Base-by-base conservation (phyloP, 2,329 filamentous ascomycete species). In the Dothiorella sarmentorum region DNA sequence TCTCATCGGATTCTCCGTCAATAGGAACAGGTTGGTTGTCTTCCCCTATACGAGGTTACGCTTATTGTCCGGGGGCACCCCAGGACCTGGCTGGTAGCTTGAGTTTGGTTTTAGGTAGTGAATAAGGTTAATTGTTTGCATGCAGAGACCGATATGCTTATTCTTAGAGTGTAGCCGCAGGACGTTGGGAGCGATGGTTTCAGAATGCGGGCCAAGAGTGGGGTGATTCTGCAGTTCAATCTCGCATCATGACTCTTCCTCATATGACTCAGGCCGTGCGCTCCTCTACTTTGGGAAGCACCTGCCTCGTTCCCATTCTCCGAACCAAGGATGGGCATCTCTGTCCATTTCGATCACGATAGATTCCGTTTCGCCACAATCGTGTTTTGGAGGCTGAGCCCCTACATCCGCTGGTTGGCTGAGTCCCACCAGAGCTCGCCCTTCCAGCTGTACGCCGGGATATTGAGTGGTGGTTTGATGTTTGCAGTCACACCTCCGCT, bases 61-160 rank as follows among this genome's bases (percentile, higher is more conserved):
- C 20, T 10, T 11, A 6, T n/a, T 26, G 15, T 22, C 11, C 7
- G n/a, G 40, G 26, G 22, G 20, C 13, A 7, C 9, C 20, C 22
- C 7, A 4, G 11, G 6, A 11, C 15, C 4, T 40, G 9, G 15
- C 11, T 2, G 20, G 49, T 15, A 17, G 35, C 22, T 27, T 26
- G 31, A 26, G 29, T n/a, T 51, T 2, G 13, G 29, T 9, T 26
- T 40, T 53, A 7, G 33, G 22, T 22, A 11, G 29, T 13, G 17
- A 29, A 40, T 53, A 53, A 31, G 49, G 35, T 53, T 53, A 40
- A 17, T 22, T 26, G n/a, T 15, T 38, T 38, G n/a, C 47, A 52
- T 38, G 18, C 31, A 38, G 33, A 22, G 10, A 17, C 11, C 24
- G 24, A 24, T 40, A 53, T 40, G 49, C 49, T 53, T 53, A 40